Percentiles rank a stretch among this genome's conserved stretches.
Conservation (phyloP, 73 alveolate species). For the Breviolum minutum region DNA sequence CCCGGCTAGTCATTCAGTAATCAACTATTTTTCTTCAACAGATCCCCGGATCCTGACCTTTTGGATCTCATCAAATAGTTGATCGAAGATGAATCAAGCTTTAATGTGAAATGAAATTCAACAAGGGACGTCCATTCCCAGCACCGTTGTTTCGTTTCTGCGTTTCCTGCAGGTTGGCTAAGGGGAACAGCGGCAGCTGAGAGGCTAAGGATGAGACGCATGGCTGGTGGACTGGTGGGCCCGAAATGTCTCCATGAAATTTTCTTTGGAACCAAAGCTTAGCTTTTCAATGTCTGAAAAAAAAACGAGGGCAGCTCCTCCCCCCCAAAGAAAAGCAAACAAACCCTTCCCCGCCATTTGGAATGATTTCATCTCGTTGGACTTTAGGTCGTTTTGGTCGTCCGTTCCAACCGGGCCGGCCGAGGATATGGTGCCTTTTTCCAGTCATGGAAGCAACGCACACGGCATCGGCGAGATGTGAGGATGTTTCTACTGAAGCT, state of each 20-base stretch:
- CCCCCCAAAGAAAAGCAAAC: background rate
- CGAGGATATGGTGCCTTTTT: conserved; percentile 13
- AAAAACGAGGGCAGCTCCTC: too few relatives aligned
- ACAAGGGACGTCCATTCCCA: too few relatives aligned
- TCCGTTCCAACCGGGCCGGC: background rate
- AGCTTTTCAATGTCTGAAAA: too few relatives aligned
- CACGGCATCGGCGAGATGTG: conserved; percentile 34
- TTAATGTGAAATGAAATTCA: too few relatives aligned
- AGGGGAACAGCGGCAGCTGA: background rate
- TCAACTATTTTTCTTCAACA: too few relatives aligned
- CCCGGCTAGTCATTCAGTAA: too few relatives aligned
- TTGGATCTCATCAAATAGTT: too few relatives aligned
- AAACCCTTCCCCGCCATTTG: background rate
- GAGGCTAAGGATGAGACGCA: background rate
- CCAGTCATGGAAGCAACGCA: conserved; percentile 41
- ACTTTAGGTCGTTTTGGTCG: background rate
- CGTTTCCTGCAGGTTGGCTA: background rate
- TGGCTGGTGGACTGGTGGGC: background rate
- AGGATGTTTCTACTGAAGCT: background rate
- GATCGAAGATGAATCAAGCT: too few relatives aligned
- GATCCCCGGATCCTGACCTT: too few relatives aligned
- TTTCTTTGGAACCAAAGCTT: too few relatives aligned
- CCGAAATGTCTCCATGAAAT: too few relatives aligned
- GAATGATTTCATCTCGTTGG: too few relatives aligned
- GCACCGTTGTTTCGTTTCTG: background rate